Evolutionary conservation across 169 alveolate species (phyloP).

Genomic region (Neospora caninum): DNA sequence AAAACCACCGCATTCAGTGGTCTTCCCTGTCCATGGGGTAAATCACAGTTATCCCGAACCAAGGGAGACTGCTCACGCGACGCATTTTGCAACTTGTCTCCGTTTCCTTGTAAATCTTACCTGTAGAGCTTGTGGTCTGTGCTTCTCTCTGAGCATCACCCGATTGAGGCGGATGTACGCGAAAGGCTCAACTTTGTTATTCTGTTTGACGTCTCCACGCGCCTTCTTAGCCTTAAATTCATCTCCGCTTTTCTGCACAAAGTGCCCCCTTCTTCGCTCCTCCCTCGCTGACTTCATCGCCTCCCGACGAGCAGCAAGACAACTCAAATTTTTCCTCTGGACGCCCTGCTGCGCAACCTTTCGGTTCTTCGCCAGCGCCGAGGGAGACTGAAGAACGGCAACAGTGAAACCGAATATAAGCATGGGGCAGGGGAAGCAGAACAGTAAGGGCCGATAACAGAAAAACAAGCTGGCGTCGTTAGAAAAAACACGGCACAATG

Average conservation of each 20-base stretch:
- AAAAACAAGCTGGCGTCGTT: neutral
- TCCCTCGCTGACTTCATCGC: slow-evolving; percentile 17
- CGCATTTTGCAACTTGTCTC: no score
- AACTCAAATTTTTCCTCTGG: slow-evolving; percentile 20
- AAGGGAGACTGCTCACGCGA: no score
- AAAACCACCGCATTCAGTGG: no score
- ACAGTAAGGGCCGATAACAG: neutral
- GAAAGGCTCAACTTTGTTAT: slow-evolving; percentile 58
- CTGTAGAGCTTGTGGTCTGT: slow-evolving; percentile 55
- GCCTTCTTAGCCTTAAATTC: slow-evolving; percentile 58
- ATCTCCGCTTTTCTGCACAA: slow-evolving; percentile 39
- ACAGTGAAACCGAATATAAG: neutral
- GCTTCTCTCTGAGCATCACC: slow-evolving; percentile 49
- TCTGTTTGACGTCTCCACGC: slow-evolving; percentile 58
- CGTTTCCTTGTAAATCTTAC: neutral
- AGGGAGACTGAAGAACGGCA: neutral
- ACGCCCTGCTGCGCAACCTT: neutral
- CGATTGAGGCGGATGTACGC: slow-evolving; percentile 63
- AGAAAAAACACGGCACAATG: neutral
- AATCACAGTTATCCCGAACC: no score
- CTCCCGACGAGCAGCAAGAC: slow-evolving; percentile 56
- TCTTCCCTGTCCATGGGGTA: no score
- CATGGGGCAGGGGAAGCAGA: neutral
- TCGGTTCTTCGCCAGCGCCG: neutral
- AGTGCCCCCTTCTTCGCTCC: slow-evolving; percentile 56